These are phyloP conservation scores for Isabelozyma pseudorhagii DNA, from an alignment of 805 yeast genomes.

Conservation along the genomic window DNA sequence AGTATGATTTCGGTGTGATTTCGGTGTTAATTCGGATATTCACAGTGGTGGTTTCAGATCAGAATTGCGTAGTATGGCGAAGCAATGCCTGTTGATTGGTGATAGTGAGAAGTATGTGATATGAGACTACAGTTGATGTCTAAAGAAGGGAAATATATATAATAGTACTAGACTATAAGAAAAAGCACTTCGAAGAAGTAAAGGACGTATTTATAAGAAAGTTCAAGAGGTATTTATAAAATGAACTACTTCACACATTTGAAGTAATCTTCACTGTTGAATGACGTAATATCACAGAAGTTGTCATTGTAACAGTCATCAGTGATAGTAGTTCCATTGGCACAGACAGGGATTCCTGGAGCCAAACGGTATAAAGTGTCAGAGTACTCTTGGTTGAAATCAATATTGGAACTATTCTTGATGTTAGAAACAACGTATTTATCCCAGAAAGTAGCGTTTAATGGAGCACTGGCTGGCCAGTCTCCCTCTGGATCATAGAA, in stretches of 20 bases:
- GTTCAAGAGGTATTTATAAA: not conserved
- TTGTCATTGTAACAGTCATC: conserved; percentile 17
- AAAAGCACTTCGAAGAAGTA: no score
- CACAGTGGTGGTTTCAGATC: no score
- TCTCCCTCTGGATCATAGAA: conserved; percentile 45
- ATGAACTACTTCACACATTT: conserved; percentile 6
- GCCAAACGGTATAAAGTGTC: conserved; percentile 51
- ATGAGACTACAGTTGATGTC: no score
- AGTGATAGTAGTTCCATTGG: conserved; percentile 17
- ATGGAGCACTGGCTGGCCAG: conserved; percentile 60
- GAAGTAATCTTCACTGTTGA: conserved; percentile 11
- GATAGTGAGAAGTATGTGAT: no score
- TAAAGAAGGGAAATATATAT: no score
- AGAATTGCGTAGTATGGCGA: no score
- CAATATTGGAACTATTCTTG: conserved; percentile 32
- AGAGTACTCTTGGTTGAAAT: conserved; percentile 48
- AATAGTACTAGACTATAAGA: no score
- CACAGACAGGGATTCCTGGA: conserved; percentile 53
- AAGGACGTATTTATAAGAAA: not conserved
- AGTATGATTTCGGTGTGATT: no score
- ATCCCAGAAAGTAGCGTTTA: conserved; percentile 72
- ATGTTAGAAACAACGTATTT: conserved; percentile 44
- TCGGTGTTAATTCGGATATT: no score
- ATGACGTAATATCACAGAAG: conserved; percentile 18
- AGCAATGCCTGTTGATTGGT: no score